Conservation (phyloP, 164 flowering plant species). For the grape (Vitis vinifera) region DNA sequence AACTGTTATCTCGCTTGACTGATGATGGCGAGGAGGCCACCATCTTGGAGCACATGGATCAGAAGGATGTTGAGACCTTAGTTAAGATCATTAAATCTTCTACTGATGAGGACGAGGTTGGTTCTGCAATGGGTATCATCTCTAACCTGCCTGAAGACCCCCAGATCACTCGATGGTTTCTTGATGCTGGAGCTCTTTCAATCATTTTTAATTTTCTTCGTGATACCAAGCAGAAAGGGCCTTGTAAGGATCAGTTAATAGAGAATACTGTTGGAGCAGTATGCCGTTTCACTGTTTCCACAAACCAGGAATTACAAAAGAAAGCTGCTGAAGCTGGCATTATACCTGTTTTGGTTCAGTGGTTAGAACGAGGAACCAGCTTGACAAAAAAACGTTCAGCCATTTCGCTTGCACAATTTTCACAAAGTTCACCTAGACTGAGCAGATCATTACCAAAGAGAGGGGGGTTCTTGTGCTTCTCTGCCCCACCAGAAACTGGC, state of each 20-base stretch:
- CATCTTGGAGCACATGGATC: slow-evolving; percentile 43
- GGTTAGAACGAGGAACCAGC: slow-evolving; percentile 46
- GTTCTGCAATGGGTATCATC: slow-evolving; percentile 59
- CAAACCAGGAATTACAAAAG: slow-evolving; percentile 50
- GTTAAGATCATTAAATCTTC: slow-evolving; percentile 42
- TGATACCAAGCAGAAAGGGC: slow-evolving; percentile 21
- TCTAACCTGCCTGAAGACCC: slow-evolving; percentile 46
- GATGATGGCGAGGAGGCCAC: slow-evolving; percentile 35
- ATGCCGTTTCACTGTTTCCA: slow-evolving; percentile 47
- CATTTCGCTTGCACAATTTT: slow-evolving; percentile 52
- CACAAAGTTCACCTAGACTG: slow-evolving; percentile 42
- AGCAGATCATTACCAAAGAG: slow-evolving; percentile 34
- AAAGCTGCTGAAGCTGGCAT: slow-evolving; percentile 46
- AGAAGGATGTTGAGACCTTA: slow-evolving; percentile 44
- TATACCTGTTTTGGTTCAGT: slow-evolving; percentile 50
- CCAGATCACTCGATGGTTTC: slow-evolving; percentile 54
- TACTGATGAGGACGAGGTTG: slow-evolving; percentile 46
- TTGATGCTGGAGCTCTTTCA: slow-evolving; percentile 47
- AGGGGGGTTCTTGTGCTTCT: slow-evolving; percentile 51
- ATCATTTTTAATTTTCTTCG: slow-evolving; percentile 27
- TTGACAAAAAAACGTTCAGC: slow-evolving; percentile 52
- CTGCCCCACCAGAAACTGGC: slow-evolving; percentile 37
- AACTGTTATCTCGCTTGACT: slow-evolving; percentile 54
- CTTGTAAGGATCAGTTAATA: slow-evolving; percentile 27
- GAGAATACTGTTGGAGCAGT: slow-evolving; percentile 63